These are phyloP conservation scores for Crassisporium funariophilum DNA, from an alignment of 768 basidiomycete species.

Conservation along the genomic window DNA sequence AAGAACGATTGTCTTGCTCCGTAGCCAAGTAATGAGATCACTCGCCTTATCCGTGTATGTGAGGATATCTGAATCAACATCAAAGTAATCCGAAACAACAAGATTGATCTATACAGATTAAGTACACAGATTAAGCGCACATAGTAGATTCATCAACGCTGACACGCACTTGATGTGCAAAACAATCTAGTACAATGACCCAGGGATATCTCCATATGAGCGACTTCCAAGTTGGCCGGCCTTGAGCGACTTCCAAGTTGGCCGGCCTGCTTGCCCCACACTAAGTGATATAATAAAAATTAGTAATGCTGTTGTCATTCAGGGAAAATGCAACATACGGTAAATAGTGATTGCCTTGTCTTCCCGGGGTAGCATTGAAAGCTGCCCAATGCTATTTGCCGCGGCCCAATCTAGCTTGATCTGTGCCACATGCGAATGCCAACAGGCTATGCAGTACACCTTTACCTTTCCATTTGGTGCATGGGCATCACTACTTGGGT, in stretches of 20 bases:
- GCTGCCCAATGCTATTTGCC: background rate
- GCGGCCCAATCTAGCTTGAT: background rate
- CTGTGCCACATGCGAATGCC: background rate
- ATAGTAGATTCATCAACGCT: background rate
- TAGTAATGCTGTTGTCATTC: background rate
- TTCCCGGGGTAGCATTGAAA: background rate
- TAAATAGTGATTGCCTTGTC: background rate
- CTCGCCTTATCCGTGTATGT: slow-evolving; percentile 25
- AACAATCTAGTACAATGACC: slow-evolving; percentile 22
- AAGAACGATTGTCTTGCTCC: slow-evolving; percentile 34
- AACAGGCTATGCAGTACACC: background rate
- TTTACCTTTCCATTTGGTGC: background rate
- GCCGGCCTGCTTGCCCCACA: background rate
- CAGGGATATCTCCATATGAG: slow-evolving; percentile 6
- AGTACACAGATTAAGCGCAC: background rate
- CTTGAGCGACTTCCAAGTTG: background rate
- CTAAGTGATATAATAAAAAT: background rate
- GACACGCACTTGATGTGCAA: slow-evolving; percentile 19
- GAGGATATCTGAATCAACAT: slow-evolving; percentile 16
- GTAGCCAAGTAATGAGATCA: slow-evolving; percentile 40
- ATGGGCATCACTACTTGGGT: background rate
- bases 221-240: too few relatives aligned
- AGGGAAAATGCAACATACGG: background rate
- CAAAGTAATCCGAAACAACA: slow-evolving; percentile 41
- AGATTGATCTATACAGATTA: slow-evolving; percentile 35